Evolutionary conservation across 148 eudicot species (phyloP), one percentile per base, ranked within the genome.

Genomic region (Selenicereus undatus): DNA sequence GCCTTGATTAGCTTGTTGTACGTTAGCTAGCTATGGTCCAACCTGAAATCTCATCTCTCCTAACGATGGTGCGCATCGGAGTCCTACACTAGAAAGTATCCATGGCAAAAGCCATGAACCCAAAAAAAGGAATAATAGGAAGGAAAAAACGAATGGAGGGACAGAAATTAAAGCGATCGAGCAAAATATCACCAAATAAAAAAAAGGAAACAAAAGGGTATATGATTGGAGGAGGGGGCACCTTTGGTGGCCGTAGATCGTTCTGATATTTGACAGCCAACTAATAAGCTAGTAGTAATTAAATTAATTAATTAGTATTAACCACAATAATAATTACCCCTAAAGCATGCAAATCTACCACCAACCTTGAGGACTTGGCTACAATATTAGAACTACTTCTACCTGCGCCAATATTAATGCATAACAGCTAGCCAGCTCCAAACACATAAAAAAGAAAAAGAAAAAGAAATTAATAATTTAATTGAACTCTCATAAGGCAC

Each of bases 401-500:
- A 64, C 13, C 68, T 64, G 68, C n/a, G 68, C 68, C 22, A 11
- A 26, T 66, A 66, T 66, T 66, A 27, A 10, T 66, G 71, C 71
- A 26, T 66, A 66, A 26, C 71, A 66, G 71, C 71, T 66, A 64
- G 43, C 43, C 43, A 39, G 43, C 43, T 18, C 62, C 52, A 32
- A 32, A 32, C 32, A 32, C 32, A 32, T 32, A 32, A 32, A 32
- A 32, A 32, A n/a, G n/a, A 22, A 64, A 64, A n/a, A 24, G 12
- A 64, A 64, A 64, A 60, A 60, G 65, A 21, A 60, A 60, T 7
- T 22, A 22, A 22, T 64, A 64, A 22, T 64, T 64, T 64, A 64
- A 64, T 64, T 66, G 5, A 66, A 66, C 32, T 66, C 71, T 27
- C 32, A 66, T n/a, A 66, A 66, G 71, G 71, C 71, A 66, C 71